phyloP scores from a whole-genome alignment of 2,329 filamentous ascomycete species.

The Escovopsis sp. region DNA sequence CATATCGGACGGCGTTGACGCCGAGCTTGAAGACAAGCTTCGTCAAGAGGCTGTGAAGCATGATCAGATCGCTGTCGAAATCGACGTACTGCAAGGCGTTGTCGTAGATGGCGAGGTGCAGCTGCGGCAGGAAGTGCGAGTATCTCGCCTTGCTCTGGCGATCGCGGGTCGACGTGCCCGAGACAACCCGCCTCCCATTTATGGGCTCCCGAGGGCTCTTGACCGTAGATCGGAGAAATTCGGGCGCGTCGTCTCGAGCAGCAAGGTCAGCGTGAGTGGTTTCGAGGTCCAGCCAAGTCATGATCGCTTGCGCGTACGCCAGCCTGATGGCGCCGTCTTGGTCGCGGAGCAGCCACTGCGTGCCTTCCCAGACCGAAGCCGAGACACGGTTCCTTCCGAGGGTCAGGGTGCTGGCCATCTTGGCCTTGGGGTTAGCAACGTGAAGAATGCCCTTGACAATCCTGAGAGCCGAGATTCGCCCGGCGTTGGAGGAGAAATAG shows the following conservation, averaged over 20 bases:
- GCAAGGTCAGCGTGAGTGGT: conserved; percentile 51
- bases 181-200: conserved; percentile 48
- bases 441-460: conserved; percentile 70
- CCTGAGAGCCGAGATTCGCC: conserved; percentile 52
- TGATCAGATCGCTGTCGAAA: conserved; percentile 57
- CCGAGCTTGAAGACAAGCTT: conserved; percentile 64
- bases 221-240: conserved; percentile 26
- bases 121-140: conserved; percentile 62
- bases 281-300: conserved; percentile 76
- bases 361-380: conserved; percentile 86
- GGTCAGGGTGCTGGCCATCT: conserved; percentile 40
- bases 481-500: conserved; percentile 36
- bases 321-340: conserved; percentile 61
- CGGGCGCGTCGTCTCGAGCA: conserved; percentile 39
- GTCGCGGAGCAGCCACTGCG: conserved; percentile 80
- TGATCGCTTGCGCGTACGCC: conserved; percentile 70
- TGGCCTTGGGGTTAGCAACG: conserved; percentile 58
- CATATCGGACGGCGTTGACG: conserved; percentile 64
- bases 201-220: conserved; percentile 26
- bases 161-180: conserved; percentile 48
- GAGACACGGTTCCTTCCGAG: conserved; percentile 62
- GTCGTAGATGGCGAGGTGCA: conserved; percentile 85
- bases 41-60: conserved; percentile 62
- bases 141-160: conserved; percentile 33
- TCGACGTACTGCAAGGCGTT: conserved; percentile 60